Percentiles rank a stretch among this genome's conserved stretches.
Conservation (phyloP, 73 alveolate species). For the Chromera velia region DNA sequence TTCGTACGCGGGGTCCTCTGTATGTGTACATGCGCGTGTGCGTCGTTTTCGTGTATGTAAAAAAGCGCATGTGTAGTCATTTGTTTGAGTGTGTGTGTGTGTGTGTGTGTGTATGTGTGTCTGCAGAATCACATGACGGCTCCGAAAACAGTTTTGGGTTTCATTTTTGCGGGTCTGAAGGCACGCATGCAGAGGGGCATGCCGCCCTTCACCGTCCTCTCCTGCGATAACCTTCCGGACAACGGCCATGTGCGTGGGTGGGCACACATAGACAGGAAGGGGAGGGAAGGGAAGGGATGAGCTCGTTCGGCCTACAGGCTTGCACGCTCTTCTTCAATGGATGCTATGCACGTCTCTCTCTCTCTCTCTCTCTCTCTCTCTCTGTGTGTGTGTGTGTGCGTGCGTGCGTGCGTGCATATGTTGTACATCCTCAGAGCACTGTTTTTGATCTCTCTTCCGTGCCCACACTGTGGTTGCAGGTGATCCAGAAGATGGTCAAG, state of each 20-base stretch:
- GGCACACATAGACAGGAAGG: not conserved
- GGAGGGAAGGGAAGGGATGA: not conserved
- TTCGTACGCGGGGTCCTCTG: no score
- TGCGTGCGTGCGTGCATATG: not conserved
- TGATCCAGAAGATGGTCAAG: no score
- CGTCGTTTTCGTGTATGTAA: no score
- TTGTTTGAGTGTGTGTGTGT: no score
- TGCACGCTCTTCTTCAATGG: not conserved
- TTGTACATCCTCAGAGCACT: no score
- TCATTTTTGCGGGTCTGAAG: not conserved
- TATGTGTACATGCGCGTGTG: no score
- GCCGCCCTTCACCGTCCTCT: not conserved
- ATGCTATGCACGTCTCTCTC: not conserved
- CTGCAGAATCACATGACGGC: not conserved
- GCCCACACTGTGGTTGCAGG: no score
- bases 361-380: not conserved
- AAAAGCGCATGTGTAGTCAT: no score
- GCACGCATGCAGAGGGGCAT: not conserved
- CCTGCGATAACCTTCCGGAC: not conserved
- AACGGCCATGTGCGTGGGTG: not conserved
- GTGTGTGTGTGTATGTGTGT: not conserved
- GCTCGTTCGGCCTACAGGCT: not conserved
- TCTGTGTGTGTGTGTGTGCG: not conserved
- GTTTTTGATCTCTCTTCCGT: no score
- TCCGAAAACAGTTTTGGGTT: not conserved